phyloP scores from a whole-genome alignment of 495 filamentous ascomycete species.

The Bacidia gigantensis region DNA sequence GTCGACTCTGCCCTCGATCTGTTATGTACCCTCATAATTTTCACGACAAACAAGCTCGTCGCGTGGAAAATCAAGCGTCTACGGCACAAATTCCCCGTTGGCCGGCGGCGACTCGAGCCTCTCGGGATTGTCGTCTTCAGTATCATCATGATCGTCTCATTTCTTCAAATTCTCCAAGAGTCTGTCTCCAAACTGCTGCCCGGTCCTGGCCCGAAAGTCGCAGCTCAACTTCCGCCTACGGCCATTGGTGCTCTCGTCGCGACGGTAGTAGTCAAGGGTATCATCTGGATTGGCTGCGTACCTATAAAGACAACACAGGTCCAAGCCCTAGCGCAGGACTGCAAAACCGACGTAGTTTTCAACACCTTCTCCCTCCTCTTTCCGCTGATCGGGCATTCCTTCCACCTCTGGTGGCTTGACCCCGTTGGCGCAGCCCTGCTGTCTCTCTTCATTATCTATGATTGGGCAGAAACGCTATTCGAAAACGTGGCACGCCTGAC shows the following conservation, averaged over 20 bases:
- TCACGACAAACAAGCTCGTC: slow-evolving; percentile 64
- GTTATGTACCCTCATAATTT: slow-evolving; percentile 71
- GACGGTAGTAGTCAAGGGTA: slow-evolving; percentile 67
- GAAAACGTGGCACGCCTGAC: slow-evolving; percentile 77
- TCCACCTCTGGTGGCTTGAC: slow-evolving; percentile 70
- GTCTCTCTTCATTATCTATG: slow-evolving; percentile 70
- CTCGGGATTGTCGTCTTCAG: slow-evolving; percentile 67
- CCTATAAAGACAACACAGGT: slow-evolving; percentile 78
- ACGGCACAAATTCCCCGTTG: slow-evolving; percentile 66
- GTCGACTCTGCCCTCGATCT: slow-evolving; percentile 85
- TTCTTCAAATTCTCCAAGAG: slow-evolving; percentile 67
- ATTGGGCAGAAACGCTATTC: slow-evolving; percentile 61
- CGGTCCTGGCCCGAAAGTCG: slow-evolving; percentile 30
- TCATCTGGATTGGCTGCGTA: slow-evolving; percentile 79
- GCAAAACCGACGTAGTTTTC: slow-evolving; percentile 69
- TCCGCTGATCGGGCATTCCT: slow-evolving; percentile 47
- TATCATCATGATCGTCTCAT: slow-evolving; percentile 74
- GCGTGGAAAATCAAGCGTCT: slow-evolving; percentile 42
- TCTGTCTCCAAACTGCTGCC: slow-evolving; percentile 56
- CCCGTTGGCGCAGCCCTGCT: slow-evolving; percentile 70
- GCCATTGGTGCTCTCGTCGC: slow-evolving; percentile 67
- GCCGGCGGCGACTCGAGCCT: slow-evolving; percentile 61
- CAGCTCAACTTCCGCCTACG: slow-evolving; percentile 9
- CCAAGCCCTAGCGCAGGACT: slow-evolving; percentile 55
- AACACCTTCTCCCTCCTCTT: slow-evolving; percentile 69